These are phyloP conservation scores for Lepiota brunneoincarnata DNA, from an alignment of 768 basidiomycete genomes.

Conservation along the genomic window DNA sequence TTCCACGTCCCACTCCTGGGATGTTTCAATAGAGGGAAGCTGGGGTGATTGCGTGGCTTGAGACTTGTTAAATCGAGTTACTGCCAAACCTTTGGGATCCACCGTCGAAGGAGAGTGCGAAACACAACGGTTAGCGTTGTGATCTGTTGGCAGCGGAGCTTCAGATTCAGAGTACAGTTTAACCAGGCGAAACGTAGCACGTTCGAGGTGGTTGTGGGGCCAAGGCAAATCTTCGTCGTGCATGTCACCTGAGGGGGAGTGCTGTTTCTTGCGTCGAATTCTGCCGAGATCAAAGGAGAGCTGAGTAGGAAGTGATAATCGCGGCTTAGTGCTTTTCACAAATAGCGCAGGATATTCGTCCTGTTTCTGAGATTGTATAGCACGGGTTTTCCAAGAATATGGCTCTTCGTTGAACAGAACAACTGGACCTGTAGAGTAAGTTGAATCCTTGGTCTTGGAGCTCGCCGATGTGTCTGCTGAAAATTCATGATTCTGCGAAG, in stretches of 20 bases:
- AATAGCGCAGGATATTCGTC: not conserved
- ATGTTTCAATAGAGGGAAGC: not conserved
- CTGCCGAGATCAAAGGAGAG: not conserved
- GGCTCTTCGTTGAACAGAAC: not conserved
- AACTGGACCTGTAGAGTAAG: not conserved
- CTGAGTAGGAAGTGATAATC: not conserved
- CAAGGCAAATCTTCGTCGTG: slow-evolving; percentile 3
- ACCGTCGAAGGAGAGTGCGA: not conserved
- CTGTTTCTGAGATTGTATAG: not conserved
- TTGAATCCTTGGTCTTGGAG: not conserved
- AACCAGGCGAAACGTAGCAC: slow-evolving; percentile 8
- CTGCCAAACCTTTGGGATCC: not conserved
- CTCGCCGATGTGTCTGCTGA: slow-evolving; percentile 4
- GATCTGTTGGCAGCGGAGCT: not conserved
- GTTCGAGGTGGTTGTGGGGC: slow-evolving; percentile 10
- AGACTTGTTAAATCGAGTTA: not conserved
- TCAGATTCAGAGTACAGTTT: slow-evolving; percentile 5
- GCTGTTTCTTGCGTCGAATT: not conserved
- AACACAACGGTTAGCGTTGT: not conserved
- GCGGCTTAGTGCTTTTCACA: not conserved
- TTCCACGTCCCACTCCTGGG: not conserved
- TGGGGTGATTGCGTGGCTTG: not conserved
- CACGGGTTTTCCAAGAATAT: not conserved
- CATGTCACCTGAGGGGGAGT: too few species aligned
- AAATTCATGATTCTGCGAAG: not conserved